These are phyloP conservation scores for Ascomycota sp. DNA, from an alignment of 2,329 filamentous ascomycete genomes.

Conservation along the genomic window DNA sequence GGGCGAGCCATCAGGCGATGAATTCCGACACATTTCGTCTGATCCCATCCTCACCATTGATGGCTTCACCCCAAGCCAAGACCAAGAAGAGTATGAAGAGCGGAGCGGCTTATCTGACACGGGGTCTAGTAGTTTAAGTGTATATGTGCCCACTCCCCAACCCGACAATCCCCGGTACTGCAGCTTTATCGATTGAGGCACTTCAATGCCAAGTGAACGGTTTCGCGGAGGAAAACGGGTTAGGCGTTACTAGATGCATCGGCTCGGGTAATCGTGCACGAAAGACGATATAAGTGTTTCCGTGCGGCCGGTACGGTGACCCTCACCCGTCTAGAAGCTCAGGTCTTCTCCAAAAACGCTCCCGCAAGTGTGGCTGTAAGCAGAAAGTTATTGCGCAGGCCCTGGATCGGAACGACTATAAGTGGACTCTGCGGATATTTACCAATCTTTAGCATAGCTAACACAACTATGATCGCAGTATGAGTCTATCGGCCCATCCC, in stretches of 20 bases:
- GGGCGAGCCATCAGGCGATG: too few species aligned
- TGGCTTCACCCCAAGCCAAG: background rate
- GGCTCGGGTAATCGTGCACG: background rate
- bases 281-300: conserved; percentile 2
- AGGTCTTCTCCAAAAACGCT: too few species aligned
- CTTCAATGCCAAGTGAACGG: too few species aligned
- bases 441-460: conserved; percentile 1
- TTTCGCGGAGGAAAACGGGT: too few species aligned
- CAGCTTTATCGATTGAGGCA: background rate
- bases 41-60: too few species aligned
- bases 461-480: conserved; percentile 1
- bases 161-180: conserved; percentile 1
- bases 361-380: conserved; percentile 4
- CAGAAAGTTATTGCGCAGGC: conserved; percentile 5
- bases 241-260: conserved; percentile 1
- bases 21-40: too few species aligned
- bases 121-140: background rate
- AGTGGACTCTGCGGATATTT: conserved; percentile 2
- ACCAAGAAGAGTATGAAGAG: conserved; percentile 1
- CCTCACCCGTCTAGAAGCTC: too few species aligned
- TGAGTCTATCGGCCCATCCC: too few species aligned
- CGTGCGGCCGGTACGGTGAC: conserved; percentile 3
- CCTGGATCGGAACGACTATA: conserved; percentile 1
- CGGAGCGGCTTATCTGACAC: too few species aligned
- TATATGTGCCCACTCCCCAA: background rate